Conservation (phyloP, 768 basidiomycete genomes). For the Boletus rex-veris region DNA sequence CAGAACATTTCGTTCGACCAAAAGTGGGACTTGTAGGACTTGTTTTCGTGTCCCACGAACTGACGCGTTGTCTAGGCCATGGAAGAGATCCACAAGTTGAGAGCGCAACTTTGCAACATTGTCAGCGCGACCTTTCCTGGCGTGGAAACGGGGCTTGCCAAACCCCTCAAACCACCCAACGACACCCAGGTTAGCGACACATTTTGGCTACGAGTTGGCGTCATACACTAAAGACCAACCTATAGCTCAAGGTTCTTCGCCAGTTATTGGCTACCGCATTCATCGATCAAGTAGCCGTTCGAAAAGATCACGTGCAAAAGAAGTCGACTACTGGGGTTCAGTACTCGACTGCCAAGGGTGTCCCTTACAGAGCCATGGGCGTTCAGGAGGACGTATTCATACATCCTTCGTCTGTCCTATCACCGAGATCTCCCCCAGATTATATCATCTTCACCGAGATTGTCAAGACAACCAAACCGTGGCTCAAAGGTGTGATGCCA, state of each 20-base stretch:
- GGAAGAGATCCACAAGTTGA: constrained; percentile 97
- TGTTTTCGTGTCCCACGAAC: neutral
- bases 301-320: constrained; percentile 76
- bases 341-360: constrained; percentile 70
- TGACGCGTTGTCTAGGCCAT: constrained; percentile 62
- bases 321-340: constrained; percentile 57
- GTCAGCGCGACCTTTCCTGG: constrained; percentile 76
- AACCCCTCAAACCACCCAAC: constrained; percentile 71
- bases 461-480: constrained; percentile 67
- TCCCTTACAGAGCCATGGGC: constrained; percentile 80
- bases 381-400: constrained; percentile 86
- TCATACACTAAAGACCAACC: constrained; percentile 3
- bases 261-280: constrained; percentile 88
- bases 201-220: neutral
- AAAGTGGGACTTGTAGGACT: constrained; percentile 54
- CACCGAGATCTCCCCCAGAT: constrained; percentile 70
- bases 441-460: constrained; percentile 84
- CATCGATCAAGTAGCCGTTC: constrained; percentile 92
- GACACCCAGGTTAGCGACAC: constrained; percentile 60
- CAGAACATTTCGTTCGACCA: constrained; percentile 81
- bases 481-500: constrained; percentile 66
- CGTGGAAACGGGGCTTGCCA: constrained; percentile 54
- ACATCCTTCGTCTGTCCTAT: constrained; percentile 84
- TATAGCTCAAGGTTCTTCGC: constrained; percentile 81
- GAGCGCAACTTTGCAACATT: constrained; percentile 83